These are phyloP conservation scores for Eryngium alpinum DNA, from an alignment of 140 eudicot genomes.

Conservation along the genomic window DNA sequence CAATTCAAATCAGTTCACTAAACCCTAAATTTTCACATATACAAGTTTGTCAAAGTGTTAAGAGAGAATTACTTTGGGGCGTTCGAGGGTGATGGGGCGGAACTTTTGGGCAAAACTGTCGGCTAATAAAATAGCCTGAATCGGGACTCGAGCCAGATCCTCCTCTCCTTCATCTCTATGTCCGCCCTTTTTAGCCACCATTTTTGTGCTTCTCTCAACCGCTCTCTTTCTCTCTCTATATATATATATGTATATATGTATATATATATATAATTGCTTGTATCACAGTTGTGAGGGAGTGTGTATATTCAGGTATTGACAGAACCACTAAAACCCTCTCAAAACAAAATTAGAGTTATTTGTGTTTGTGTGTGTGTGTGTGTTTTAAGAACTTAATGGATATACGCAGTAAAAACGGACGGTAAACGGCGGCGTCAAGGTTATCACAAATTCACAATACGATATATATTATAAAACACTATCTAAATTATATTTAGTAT, in stretches of 20 bases:
- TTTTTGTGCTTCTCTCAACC: constrained; percentile 13
- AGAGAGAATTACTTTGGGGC: constrained; percentile 59
- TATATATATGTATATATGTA: background rate
- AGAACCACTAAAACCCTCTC: background rate
- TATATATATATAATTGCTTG: too few relatives aligned
- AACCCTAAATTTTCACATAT: background rate
- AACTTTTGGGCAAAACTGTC: constrained; percentile 88
- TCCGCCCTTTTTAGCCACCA: constrained; percentile 67
- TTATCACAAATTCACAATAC: too few relatives aligned
- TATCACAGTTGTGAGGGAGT: background rate
- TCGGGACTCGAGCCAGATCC: constrained; percentile 66
- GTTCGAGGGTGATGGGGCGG: constrained; percentile 91
- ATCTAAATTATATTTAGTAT: too few relatives aligned
- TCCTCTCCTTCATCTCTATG: constrained; percentile 51
- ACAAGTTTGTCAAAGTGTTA: too few relatives aligned
- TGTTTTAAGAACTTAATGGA: too few relatives aligned
- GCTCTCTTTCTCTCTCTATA: background rate
- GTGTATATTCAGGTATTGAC: background rate
- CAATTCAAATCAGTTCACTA: background rate
- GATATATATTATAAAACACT: too few relatives aligned
- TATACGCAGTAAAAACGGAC: too few relatives aligned
- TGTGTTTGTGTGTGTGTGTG: too few relatives aligned
- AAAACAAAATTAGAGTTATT: too few relatives aligned
- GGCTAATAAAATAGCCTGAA: constrained; percentile 84
- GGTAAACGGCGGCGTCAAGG: too few relatives aligned